Evolutionary conservation across 2,329 filamentous ascomycete genomes (phyloP), one percentile per base, ranked within the genome.

Genomic region (Fusarium ramigenum): DNA sequence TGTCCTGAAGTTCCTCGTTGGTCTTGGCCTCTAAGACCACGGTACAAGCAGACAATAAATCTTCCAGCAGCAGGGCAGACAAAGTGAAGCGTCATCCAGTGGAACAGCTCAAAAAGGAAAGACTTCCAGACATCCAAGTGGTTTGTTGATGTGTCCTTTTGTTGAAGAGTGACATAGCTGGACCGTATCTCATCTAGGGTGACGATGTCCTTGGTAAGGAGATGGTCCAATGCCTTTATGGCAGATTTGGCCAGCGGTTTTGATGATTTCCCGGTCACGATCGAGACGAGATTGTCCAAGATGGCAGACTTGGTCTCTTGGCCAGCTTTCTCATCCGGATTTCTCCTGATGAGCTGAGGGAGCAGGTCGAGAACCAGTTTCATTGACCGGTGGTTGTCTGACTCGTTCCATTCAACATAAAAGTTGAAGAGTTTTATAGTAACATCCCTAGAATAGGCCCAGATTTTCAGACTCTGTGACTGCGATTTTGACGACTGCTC

Each of bases 171-270:
- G 14, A 82, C 73, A 72, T 89, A 90, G 30, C 81, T 83, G 21
- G 77, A 74, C 16, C 82, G 79, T 37, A 90, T 80, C 65, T 88
- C 82, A 63, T 83, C 78, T 63, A 87, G 75, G 75, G 82, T 83
- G 32, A 92, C 81, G 18, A 91, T 84, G 5, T 84, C 83, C 79
- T 93, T 94, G 53, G 85, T 83, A 7, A 94, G 78, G 63, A 94
- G 88, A 75, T 91, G 87, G 53, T 92, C 90, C 42, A 94, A 82
- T 21, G 88, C 88, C 77, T 91, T 91, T 69, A 94, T 87, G 11
- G 91, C 89, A 40, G 92, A 92, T 79, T 94, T 94, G 44, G 91
- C 90, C 58, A 91, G 85, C 15, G 90, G 87, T 71, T 89, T 90
- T 21, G 90, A 85, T 39, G 89, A 89, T 67, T 88, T 85, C 63